Evolutionary conservation across 352 stramenopile genomes (phyloP), one percentile per base, ranked within the genome.

Genomic region (Elongisporangium undulatum): DNA sequence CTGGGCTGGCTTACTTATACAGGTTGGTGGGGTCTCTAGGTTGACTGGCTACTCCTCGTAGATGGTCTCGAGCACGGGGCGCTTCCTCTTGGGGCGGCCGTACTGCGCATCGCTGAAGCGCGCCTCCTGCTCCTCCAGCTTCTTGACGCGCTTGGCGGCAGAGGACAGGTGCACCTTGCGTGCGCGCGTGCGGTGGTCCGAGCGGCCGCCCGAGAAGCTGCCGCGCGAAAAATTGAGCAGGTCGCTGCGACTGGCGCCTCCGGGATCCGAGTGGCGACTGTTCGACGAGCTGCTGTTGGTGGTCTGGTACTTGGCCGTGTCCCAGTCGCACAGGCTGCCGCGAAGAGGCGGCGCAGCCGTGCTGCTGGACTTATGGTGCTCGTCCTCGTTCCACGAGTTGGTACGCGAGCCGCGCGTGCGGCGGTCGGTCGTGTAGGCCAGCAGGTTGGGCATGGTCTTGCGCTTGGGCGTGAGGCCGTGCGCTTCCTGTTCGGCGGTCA

Each of bases 101-200:
- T 74, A 56, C 53, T 67, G 53, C 57, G 75, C 62, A 56, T 73
- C 49, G 49, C 64, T 75, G 58, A 91, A 90, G 17, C 81, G 77
- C 15, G 83, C 83, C 59, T 93, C 84, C 48, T 87, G 72, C 53
- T 93, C 84, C 55, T 93, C 84, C n/a, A 91, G 75, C 55, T 76
- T 86, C 67, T 93, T 91, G 10, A 91, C 77, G 52, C 84, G 84
- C 75, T 93, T 93, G 51, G 84, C 84, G 10, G 82, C 84, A 15
- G 84, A 91, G 24, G 84, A 93, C 59, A 91, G 67, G 55, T 93
- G 82, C 56, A 93, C 78, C 21, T 85, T 85, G 17, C 72, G 72
- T 8, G 68, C 51, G 21, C 84, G 81, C 20, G 62, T 73, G 54
- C 81, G 75, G 20, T 70, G 59, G 13, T 91, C 84, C 12, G 72